Base-by-base conservation (phyloP, 805 yeast genomes). In the Candida krabiensis region DNA sequence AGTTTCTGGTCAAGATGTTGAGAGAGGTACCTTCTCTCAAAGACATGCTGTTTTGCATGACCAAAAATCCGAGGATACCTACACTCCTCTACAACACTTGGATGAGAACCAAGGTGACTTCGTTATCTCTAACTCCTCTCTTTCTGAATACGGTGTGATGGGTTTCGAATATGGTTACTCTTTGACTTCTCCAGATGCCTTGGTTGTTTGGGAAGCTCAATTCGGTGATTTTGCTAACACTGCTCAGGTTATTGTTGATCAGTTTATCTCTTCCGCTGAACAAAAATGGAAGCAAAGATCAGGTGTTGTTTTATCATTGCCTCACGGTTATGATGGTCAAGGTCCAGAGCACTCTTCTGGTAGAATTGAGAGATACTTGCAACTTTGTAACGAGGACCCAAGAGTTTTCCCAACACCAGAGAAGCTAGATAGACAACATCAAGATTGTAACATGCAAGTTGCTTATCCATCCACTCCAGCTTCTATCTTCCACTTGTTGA, bases 261-360 rank as follows among this genome's bases (percentile, higher is more conserved):
- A 93, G 74, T 93, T 93, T 65, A 79, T 93, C 61, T 86, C 97
- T 30, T 87, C 90, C 62, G 99, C 95, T 65, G 99, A 93, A 73
- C 79, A 90, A 52, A 93, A 93, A 73, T 93, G 99, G 99, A 86
- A 87, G 65, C 99, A 93, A 77, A 86, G 99, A 71, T 87, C 96
- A 11, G 99, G 99, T 64, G 63, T 93, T 43, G 96, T 93, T 26
- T 70, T 93, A 54, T 87, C 97, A 3, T 77, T 93, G 68, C 99
- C 99, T 41, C 99, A 93, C 65, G 99, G 99, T 72, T 93, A 90
- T 66, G 99, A 93, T 65, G 99, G 99, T 52, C 99, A 93, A 74
- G 99, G 99, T 59, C 98, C 99, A 51, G 99, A 93, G 74, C 99
- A 93, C 71, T 93, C 99, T 19, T 86, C 96, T 40, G 98, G 96